Percentiles rank a stretch among this genome's conserved stretches.
These are phyloP conservation scores for Picea glauca DNA, from an alignment of 75 land plant species.

Conservation along the genomic window DNA sequence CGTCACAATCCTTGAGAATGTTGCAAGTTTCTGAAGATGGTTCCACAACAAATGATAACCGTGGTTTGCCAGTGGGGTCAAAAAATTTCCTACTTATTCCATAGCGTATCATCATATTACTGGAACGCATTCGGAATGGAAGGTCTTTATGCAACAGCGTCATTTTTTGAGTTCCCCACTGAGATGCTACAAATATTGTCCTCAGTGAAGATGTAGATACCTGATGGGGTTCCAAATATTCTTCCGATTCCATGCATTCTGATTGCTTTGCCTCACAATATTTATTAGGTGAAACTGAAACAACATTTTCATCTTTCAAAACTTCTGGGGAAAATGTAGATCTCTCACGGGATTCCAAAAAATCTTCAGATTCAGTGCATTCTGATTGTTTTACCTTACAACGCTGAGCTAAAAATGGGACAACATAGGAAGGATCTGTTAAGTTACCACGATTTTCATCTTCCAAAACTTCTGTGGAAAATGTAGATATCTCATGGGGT, in stretches of 20 bases:
- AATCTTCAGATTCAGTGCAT: neutral
- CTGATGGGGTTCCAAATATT: slow-evolving; percentile 39
- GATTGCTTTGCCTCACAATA: too few relatives aligned
- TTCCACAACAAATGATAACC: slow-evolving; percentile 55
- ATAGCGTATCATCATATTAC: slow-evolving; percentile 36
- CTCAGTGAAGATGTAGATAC: slow-evolving; percentile 27
- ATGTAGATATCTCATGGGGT: slow-evolving; percentile 21
- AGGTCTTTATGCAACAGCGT: slow-evolving; percentile 27
- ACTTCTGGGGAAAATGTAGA: slow-evolving; percentile 3
- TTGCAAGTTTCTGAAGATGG: slow-evolving; percentile 29
- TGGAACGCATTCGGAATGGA: slow-evolving; percentile 33
- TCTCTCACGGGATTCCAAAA: slow-evolving; percentile 23
- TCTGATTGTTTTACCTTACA: too few relatives aligned
- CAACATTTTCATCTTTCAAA: too few relatives aligned
- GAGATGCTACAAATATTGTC: slow-evolving; percentile 23
- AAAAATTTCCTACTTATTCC: slow-evolving; percentile 50
- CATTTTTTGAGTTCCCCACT: slow-evolving; percentile 24
- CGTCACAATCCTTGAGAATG: slow-evolving; percentile 48
- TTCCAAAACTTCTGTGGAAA: slow-evolving; percentile 1
- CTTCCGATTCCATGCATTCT: slow-evolving; percentile 5
- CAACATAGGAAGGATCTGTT: neutral
- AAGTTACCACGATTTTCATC: neutral
- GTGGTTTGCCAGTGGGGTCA: slow-evolving; percentile 48
- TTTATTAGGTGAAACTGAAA: too few relatives aligned
- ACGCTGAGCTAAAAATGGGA: neutral